Conservation (phyloP, 106 monocot species). For the Apostasia ramifera region DNA sequence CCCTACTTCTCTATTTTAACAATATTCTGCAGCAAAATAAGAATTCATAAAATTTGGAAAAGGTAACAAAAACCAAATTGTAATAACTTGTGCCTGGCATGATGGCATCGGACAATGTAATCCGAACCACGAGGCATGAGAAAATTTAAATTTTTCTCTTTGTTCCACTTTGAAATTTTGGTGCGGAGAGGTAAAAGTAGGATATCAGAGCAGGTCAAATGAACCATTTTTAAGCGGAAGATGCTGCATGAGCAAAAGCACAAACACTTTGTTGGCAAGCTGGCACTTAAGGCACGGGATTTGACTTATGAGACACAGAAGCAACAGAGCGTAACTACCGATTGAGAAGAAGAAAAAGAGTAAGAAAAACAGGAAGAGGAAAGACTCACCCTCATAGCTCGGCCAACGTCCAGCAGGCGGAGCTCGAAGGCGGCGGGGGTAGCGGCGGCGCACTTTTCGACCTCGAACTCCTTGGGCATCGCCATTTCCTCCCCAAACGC, state of each 20-base stretch:
- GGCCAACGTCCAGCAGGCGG: constrained; percentile 28
- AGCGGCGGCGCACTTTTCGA: constrained; percentile 15
- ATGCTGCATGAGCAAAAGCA: too few species aligned
- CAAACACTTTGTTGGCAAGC: too few species aligned
- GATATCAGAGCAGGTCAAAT: background rate
- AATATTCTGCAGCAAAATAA: constrained; percentile 32
- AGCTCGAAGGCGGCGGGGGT: constrained; percentile 18
- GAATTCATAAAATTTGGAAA: background rate
- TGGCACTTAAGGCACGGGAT: background rate
- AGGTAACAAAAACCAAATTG: background rate
- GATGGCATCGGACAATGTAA: background rate
- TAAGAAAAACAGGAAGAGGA: background rate
- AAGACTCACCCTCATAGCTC: constrained; percentile 22
- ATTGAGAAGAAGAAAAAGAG: background rate
- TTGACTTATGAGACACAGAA: background rate
- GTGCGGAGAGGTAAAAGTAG: background rate
- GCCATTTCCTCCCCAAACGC: constrained; percentile 18
- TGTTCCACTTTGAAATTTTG: background rate
- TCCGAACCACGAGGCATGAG: background rate
- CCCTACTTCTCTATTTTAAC: constrained; percentile 57
- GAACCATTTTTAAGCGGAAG: background rate
- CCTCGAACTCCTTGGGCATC: constrained; percentile 21
- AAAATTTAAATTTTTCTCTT: background rate
- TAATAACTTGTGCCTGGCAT: background rate
- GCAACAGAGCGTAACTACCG: background rate